Base-by-base conservation (phyloP, 257 asterid species). In the Solanum gandarillasii region DNA sequence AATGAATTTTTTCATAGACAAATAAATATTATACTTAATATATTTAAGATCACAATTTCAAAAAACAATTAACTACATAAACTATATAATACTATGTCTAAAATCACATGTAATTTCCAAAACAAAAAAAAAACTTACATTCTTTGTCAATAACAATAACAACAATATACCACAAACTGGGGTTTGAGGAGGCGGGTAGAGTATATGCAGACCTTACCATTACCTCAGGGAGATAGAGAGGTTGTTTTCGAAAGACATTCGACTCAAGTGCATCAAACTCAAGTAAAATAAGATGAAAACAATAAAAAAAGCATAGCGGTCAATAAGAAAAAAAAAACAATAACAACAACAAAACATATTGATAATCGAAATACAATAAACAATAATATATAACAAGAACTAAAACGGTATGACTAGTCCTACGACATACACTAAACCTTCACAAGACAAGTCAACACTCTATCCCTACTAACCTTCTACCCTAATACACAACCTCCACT, bases 241-340 rank as follows among this genome's bases (percentile, higher is more conserved):
- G 4, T 0, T 18, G 2, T 18, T 18, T 55, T 18, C n/a, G 0
- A 2, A 55, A 55, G 1, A 55, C 65, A 0, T 55, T 55, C 2
- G 4, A 18, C n/a, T 6, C 65, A 55, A 55, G 10, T 55, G 23
- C 65, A 55, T 55, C n/a, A 55, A 55, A 18, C n/a, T 1, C n/a
- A 55, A 55, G n/a, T 55, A 18, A 18, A 55, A 55, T 0, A 55
- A 55, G n/a, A 55, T 6, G 4, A 18, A 55, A 55, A 7, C 4
- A 1, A 6, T 55, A 20, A 20, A 55, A 9, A 18, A 55, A 55
- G 2, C n/a, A 18, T 55, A 55, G n/a, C 4, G 9, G 1, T 55
- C 65, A 18, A 18, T 55, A 18, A 55, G n/a, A 55, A 55, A 52
- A 52, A 1, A 18, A 55, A 55, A 55, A 18, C 10, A 55, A 18